Evolutionary conservation across 2,329 filamentous ascomycete genomes (phyloP).

Genomic region (Incumbomyces lentus): DNA sequence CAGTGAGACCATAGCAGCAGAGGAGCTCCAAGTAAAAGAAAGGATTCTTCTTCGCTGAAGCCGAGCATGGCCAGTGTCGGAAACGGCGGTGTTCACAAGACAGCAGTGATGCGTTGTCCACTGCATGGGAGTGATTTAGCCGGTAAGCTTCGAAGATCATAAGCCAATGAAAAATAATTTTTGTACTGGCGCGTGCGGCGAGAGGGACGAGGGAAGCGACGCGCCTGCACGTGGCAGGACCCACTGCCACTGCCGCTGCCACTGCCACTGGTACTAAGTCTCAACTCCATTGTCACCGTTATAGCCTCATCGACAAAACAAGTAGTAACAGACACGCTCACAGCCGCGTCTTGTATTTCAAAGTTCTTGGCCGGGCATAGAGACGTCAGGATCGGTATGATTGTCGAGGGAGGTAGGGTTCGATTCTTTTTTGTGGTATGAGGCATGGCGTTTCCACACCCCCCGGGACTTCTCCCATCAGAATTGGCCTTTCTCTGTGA

Average conservation of each 20-base stretch:
- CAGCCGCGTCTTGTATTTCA: no score
- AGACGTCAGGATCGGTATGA: no score
- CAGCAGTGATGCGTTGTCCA: no score
- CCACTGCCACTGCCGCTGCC: no score
- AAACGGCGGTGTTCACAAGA: no score
- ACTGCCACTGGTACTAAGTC: no score
- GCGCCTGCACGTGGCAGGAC: neutral
- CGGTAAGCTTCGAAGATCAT: constrained; percentile 24
- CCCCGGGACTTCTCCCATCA: constrained; percentile 62
- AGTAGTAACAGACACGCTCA: no score
- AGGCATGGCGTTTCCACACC: constrained; percentile 51
- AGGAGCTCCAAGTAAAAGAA: constrained; percentile 12
- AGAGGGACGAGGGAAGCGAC: neutral
- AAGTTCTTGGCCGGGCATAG: no score
- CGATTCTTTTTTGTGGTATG: neutral
- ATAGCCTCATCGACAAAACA: no score
- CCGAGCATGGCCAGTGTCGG: neutral
- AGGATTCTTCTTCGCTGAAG: constrained; percentile 8
- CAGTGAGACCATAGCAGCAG: constrained; percentile 14
- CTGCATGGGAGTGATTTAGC: neutral
- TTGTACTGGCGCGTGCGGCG: neutral
- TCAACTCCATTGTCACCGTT: no score
- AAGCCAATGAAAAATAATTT: neutral
- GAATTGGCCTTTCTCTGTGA: constrained; percentile 93
- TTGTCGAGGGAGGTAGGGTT: neutral